Percentiles rank a stretch among this genome's conserved stretches.
These are phyloP conservation scores for Tephrocybe sp. DNA, from an alignment of 768 basidiomycete species.

Conservation along the genomic window DNA sequence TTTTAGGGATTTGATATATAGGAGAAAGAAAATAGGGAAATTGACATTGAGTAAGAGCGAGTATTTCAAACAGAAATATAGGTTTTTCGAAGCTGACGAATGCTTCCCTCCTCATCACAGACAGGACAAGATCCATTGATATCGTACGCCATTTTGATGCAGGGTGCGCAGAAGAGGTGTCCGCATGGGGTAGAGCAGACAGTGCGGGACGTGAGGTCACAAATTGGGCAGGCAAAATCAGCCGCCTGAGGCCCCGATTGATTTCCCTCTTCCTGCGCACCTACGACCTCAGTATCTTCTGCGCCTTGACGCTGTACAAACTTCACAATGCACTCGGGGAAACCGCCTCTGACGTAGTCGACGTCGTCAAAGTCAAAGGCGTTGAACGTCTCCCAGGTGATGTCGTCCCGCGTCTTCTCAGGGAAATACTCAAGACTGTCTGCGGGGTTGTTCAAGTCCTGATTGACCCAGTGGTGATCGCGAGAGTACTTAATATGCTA, in stretches of 20 bases:
- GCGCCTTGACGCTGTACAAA: neutral
- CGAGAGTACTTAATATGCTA: constrained; percentile 1
- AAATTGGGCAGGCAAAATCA: constrained; percentile 11
- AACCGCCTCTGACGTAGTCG: neutral
- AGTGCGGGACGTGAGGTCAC: neutral
- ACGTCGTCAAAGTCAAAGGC: constrained; percentile 5
- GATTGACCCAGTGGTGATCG: neutral
- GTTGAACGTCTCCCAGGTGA: constrained; percentile 1
- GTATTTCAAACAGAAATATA: constrained; percentile 14
- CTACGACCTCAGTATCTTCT: neutral
- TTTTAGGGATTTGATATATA: neutral
- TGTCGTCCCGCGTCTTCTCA: neutral
- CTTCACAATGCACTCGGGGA: constrained; percentile 3
- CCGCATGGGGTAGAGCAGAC: constrained; percentile 11
- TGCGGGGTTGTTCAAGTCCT: neutral
- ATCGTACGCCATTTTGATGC: constrained; percentile 10
- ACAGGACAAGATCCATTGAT: constrained; percentile 10
- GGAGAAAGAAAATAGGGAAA: neutral
- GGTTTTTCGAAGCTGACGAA: constrained; percentile 9
- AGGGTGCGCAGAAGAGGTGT: constrained; percentile 12
- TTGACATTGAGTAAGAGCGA: neutral
- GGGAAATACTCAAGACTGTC: neutral
- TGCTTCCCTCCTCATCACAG: constrained; percentile 10
- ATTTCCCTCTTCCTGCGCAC: constrained; percentile 11
- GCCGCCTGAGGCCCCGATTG: neutral